A percentile compares a stretch with the other conserved stretches of the same genome.
Evolutionary conservation across 106 monocot species (phyloP).

Genomic region (Narthecium ossifragum): DNA sequence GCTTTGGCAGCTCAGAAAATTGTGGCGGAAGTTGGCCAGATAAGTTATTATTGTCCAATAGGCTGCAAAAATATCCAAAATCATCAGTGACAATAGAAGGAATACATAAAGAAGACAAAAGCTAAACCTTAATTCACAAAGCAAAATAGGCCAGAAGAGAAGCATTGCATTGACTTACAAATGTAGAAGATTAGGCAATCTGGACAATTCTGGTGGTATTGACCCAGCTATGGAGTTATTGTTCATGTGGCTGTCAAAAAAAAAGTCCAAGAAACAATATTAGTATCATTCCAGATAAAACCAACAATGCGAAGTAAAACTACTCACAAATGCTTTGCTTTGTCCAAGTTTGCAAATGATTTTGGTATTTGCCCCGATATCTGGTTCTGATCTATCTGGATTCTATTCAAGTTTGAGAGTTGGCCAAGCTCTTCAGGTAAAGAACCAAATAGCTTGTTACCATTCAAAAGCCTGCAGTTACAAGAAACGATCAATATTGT

Average conservation of each 20-base stretch:
- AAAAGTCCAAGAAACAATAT: slow-evolving; percentile 5
- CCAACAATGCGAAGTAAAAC: slow-evolving; percentile 1
- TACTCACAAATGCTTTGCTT: slow-evolving; percentile 93
- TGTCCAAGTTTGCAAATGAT: slow-evolving; percentile 81
- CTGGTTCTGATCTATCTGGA: slow-evolving; percentile 91
- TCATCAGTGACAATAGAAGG: slow-evolving; percentile 12
- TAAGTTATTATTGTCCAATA: slow-evolving; percentile 98
- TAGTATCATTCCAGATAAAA: slow-evolving; percentile 1
- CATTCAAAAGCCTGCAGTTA: slow-evolving; percentile 94
- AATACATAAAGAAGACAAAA: background rate
- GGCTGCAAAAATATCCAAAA: slow-evolving; percentile 45
- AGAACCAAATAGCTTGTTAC: slow-evolving; percentile 73
- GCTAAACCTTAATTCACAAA: too few relatives aligned
- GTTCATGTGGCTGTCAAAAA: slow-evolving; percentile 88
- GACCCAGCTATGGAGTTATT: slow-evolving; percentile 95
- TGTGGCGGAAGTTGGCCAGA: slow-evolving; percentile 74
- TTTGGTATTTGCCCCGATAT: slow-evolving; percentile 87
- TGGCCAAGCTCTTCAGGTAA: slow-evolving; percentile 88
- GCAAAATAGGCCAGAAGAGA: too few relatives aligned
- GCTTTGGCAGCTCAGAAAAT: slow-evolving; percentile 51
- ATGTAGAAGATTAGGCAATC: slow-evolving; percentile 76
- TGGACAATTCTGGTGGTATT: slow-evolving; percentile 76
- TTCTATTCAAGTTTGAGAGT: slow-evolving; percentile 72
- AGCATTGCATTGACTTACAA: slow-evolving; percentile 87
- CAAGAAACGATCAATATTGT: background rate